Evolutionary conservation across 495 filamentous ascomycete genomes (phyloP).

Genomic region (Halenospora varia): DNA sequence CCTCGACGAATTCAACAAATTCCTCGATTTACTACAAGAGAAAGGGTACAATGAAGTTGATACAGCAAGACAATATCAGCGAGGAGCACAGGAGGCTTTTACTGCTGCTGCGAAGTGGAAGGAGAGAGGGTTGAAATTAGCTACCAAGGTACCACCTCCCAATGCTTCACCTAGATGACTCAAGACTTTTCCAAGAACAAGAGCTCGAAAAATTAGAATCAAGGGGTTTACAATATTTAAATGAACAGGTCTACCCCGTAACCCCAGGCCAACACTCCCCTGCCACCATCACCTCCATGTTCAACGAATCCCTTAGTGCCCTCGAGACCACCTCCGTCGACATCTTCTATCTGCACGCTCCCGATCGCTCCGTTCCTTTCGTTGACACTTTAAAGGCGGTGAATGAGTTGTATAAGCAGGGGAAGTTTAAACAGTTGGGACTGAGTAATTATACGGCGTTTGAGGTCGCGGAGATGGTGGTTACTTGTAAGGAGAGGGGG

Average conservation of each 20-base stretch:
- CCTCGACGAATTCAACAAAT: conserved; percentile 56
- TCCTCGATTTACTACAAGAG: conserved; percentile 65
- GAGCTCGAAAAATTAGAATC: too few species aligned
- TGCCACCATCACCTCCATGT: neutral
- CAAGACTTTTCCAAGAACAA: too few species aligned
- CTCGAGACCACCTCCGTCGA: conserved; percentile 31
- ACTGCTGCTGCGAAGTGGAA: conserved; percentile 75
- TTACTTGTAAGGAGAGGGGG: conserved; percentile 40
- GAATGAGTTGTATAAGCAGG: conserved; percentile 43
- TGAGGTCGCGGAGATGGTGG: conserved; percentile 47
- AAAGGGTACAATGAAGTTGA: conserved; percentile 78
- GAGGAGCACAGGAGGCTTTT: conserved; percentile 75
- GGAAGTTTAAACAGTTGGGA: conserved; percentile 41
- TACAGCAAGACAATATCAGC: conserved; percentile 72
- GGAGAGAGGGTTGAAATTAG: conserved; percentile 74
- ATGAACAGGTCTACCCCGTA: neutral
- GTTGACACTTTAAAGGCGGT: conserved; percentile 46
- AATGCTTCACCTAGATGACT: too few species aligned
- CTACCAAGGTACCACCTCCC: conserved; percentile 44
- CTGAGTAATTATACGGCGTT: conserved; percentile 46
- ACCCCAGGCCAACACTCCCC: neutral
- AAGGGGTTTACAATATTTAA: too few species aligned
- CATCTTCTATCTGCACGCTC: conserved; percentile 50
- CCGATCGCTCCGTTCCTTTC: conserved; percentile 43
- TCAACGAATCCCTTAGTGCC: conserved; percentile 20